phyloP scores from a whole-genome alignment of 2,329 filamentous ascomycete species.

The Fonsecaea monophora region DNA sequence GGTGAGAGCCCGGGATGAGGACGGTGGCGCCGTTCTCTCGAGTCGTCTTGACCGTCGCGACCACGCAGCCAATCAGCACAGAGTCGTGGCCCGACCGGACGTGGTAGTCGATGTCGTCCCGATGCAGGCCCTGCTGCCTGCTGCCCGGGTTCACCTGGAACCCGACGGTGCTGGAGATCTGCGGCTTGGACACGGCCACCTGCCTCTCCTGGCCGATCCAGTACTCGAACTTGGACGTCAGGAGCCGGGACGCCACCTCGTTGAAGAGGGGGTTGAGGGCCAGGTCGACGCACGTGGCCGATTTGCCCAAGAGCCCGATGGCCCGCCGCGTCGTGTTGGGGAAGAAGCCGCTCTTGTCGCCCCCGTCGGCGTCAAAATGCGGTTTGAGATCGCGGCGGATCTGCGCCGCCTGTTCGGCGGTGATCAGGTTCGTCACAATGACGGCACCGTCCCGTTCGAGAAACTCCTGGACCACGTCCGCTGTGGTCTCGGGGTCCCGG shows the following conservation, averaged over 20 bases:
- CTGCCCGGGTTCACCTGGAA: constrained; percentile 42
- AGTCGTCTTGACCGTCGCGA: constrained; percentile 45
- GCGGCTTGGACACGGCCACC: constrained; percentile 33
- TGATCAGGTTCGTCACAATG: constrained; percentile 34
- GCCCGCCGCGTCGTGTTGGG: constrained; percentile 43
- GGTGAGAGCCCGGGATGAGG: constrained; percentile 42
- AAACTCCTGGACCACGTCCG: constrained; percentile 15
- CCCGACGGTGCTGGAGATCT: constrained; percentile 44
- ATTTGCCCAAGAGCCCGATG: constrained; percentile 48
- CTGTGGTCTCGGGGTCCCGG: constrained; percentile 22
- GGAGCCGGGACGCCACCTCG: constrained; percentile 43
- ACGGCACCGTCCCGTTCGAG: constrained; percentile 32
- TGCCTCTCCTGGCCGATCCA: constrained; percentile 42
- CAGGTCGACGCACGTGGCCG: constrained; percentile 48
- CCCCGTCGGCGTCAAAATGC: constrained; percentile 35
- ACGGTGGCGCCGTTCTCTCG: constrained; percentile 43
- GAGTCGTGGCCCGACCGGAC: constrained; percentile 44
- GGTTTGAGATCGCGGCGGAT: constrained; percentile 39
- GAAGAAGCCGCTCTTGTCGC: constrained; percentile 39
- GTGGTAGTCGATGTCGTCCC: constrained; percentile 45
- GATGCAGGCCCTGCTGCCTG: constrained; percentile 40
- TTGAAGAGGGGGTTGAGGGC: constrained; percentile 47
- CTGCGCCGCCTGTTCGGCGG: constrained; percentile 11
- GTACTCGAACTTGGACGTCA: constrained; percentile 47
- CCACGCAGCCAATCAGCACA: constrained; percentile 48